These are phyloP conservation scores for Fraxinus quadrangulata DNA, from an alignment of 257 asterid genomes.

Conservation along the genomic window DNA sequence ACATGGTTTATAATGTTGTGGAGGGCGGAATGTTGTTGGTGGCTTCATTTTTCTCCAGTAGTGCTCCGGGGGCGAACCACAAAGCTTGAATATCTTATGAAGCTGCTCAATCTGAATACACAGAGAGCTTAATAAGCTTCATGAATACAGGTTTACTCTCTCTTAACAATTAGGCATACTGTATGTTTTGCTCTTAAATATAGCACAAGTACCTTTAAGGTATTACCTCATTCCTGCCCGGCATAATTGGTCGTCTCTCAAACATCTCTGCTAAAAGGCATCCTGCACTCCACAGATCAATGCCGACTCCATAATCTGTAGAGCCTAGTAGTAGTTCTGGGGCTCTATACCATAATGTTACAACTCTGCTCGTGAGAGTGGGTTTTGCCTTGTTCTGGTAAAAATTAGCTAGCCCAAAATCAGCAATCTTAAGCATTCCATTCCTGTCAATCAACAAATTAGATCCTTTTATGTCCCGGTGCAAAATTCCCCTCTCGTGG, in stretches of 20 bases:
- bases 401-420: constrained; percentile 15
- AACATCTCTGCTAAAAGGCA: constrained; percentile 19
- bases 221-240: constrained; percentile 18
- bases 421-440: background rate
- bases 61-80: constrained; percentile 1
- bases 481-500: constrained; percentile 7
- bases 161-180: too few relatives aligned
- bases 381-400: background rate
- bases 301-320: constrained; percentile 16
- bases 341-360: constrained; percentile 14
- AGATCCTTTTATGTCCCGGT: background rate
- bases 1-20: too few relatives aligned
- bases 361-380: constrained; percentile 8
- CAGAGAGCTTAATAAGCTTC: background rate
- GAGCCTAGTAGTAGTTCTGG: constrained; percentile 3
- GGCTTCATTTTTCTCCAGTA: constrained; percentile 11
- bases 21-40: background rate
- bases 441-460: background rate
- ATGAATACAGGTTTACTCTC: too few relatives aligned
- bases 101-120: constrained; percentile 10
- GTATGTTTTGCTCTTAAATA: too few relatives aligned
- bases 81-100: constrained; percentile 3
- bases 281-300: background rate
- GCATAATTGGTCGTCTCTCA: constrained; percentile 9
- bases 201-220: too few relatives aligned